These are phyloP conservation scores for Xylariales sp. DNA, from an alignment of 2,329 filamentous ascomycete species.

Conservation along the genomic window DNA sequence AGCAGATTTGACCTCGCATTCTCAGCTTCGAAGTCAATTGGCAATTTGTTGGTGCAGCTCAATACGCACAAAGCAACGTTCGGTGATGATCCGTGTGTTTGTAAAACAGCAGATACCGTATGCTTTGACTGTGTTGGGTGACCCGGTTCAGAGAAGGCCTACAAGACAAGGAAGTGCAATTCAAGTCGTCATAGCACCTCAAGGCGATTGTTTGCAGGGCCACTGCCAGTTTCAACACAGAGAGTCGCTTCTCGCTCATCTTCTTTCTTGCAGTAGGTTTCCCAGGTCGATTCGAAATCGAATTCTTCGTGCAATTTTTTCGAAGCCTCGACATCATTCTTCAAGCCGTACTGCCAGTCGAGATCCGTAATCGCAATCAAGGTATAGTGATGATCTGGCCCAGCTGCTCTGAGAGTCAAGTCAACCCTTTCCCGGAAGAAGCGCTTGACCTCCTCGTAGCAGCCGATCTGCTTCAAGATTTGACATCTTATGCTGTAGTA, in stretches of 20 bases:
- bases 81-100: too few species aligned
- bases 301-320: constrained; percentile 1
- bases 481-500: constrained; percentile 2
- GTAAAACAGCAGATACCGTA: too few species aligned
- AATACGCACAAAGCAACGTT: too few species aligned
- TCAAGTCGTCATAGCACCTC: too few species aligned
- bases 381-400: constrained; percentile 2
- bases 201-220: too few species aligned
- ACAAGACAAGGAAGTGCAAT: too few species aligned
- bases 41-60: too few species aligned
- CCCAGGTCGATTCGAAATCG: constrained; percentile 4
- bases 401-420: background rate
- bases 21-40: too few species aligned
- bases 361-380: background rate
- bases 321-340: constrained; percentile 1
- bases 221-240: too few species aligned
- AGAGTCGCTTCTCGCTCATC: background rate
- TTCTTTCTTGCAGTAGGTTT: background rate
- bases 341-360: background rate
- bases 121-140: too few species aligned
- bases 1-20: too few species aligned
- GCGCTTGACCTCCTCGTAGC: background rate
- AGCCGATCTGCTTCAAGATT: background rate
- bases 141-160: too few species aligned
- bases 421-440: background rate